Evolutionary conservation across 257 asterid genomes (phyloP), one percentile per base, ranked within the genome.

Genomic region (Solanum verrucosum): DNA sequence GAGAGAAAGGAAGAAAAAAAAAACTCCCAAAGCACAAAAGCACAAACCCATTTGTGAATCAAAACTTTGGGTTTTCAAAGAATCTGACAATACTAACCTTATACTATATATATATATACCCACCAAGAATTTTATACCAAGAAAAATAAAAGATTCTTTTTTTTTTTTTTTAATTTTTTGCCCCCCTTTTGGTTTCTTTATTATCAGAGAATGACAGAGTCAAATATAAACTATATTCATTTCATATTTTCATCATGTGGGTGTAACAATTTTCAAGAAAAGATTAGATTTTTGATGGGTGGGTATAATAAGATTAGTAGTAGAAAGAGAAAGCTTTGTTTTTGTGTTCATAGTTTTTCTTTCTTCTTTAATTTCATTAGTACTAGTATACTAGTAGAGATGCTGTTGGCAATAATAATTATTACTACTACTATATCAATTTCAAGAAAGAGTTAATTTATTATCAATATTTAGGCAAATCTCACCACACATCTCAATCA

Each of bases 11-110:
- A 83, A 16, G 56, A 25, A 83, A 83, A 11, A 49, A n/a, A 70
- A 85, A 88, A 87, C 88, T 89, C 87, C 29, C 27, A 91, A 92
- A 87, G 83, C 91, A 46, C 88, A 84, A 37, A 86, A 18, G 89
- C 89, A 71, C 88, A 88, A 91, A 86, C 87, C 87, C 93, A 89
- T 86, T 88, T 83, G 86, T 93, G 95, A 91, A 93, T 93, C 95
- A 89, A 91, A 93, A 90, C 90, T 37, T 88, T 92, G 92, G 79
- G 88, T 63, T 79, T 90, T 90, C 88, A 84, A 84, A 87, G 90
- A 86, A 85, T 85, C 87, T 74, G 88, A 88, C 87, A 91, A 86
- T 87, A 77, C 90, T 87, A 68, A 84, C 89, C 85, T 68, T 87
- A 81, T 89, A 88, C 74, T 77, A 49, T 49, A 49, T 52, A 6